phyloP scores from a whole-genome alignment of 176 grass and related monocot species.

The Oryza rufipogon region DNA sequence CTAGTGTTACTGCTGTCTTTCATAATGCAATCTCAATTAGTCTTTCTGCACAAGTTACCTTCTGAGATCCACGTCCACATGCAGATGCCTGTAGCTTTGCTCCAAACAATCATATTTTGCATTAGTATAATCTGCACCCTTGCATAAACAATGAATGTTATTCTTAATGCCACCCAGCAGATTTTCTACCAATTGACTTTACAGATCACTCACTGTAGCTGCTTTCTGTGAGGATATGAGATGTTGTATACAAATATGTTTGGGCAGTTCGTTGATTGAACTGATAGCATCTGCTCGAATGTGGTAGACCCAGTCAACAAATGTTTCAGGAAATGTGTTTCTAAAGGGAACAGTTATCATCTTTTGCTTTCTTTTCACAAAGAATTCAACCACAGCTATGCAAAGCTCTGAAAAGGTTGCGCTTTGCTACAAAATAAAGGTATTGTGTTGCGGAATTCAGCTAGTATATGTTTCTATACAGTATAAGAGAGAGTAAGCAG shows the following conservation, averaged over 20 bases:
- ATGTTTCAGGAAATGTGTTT: background rate
- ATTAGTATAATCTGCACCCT: constrained; percentile 22
- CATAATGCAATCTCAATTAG: constrained; percentile 58
- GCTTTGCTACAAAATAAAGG: background rate
- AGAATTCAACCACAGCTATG: background rate
- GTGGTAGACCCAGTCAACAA: constrained; percentile 11
- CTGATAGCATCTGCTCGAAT: constrained; percentile 20
- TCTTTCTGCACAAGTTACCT: constrained; percentile 67
- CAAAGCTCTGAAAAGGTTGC: background rate
- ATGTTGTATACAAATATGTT: constrained; percentile 2
- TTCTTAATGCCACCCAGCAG: background rate
- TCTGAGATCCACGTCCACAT: constrained; percentile 75
- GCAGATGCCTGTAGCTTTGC: constrained; percentile 54
- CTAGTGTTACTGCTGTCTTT: constrained; percentile 22
- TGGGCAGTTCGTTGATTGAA: constrained; percentile 26
- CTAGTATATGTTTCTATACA: background rate
- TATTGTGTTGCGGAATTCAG: background rate
- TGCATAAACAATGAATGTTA: constrained; percentile 31
- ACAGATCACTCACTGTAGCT: constrained; percentile 30
- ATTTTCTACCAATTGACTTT: constrained; percentile 53
- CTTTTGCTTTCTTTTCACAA: constrained; percentile 13
- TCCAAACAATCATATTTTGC: constrained; percentile 44
- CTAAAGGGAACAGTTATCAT: background rate
- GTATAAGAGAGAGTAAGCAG: background rate
- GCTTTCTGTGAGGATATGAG: constrained; percentile 27